phyloP scores from a whole-genome alignment of 176 grass and related monocot species.

The Puya raimondii region DNA sequence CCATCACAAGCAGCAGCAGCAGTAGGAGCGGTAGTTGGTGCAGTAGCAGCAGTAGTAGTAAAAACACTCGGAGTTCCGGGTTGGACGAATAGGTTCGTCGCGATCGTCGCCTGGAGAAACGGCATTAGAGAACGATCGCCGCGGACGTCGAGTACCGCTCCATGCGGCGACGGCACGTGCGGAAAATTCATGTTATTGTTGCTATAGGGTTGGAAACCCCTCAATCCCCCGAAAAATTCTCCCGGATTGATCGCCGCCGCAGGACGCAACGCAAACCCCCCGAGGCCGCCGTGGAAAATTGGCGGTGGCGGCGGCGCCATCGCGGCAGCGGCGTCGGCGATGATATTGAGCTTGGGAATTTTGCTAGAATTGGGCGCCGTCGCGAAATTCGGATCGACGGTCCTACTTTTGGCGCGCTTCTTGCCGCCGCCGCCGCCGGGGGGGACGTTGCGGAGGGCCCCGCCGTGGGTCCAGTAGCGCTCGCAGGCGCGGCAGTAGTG shows the following conservation, averaged over 20 bases:
- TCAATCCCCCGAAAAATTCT: not conserved
- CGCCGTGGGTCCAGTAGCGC: not conserved
- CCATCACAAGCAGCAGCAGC: too few relatives aligned
- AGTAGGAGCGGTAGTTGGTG: too few relatives aligned
- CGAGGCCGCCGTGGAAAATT: not conserved
- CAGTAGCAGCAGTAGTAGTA: too few relatives aligned
- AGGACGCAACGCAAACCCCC: not conserved
- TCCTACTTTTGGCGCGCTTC: not conserved
- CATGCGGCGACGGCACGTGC: not conserved
- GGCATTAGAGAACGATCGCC: too few relatives aligned
- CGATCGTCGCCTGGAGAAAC: too few relatives aligned
- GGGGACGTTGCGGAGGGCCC: not conserved
- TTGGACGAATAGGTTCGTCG: too few relatives aligned
- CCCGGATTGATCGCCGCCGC: not conserved
- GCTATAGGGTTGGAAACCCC: not conserved
- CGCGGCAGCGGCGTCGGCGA: not conserved
- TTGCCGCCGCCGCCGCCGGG: not conserved
- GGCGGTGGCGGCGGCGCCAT: not conserved
- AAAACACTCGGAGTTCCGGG: too few relatives aligned
- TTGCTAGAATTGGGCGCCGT: too few relatives aligned
- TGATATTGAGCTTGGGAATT: not conserved
- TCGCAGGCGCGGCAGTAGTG: not conserved
- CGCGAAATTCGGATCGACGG: not conserved
- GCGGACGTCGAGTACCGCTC: not conserved
- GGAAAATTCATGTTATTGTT: not conserved